These are phyloP conservation scores for Penicillium tannophilum DNA, from an alignment of 495 filamentous ascomycete species.

Conservation along the genomic window DNA sequence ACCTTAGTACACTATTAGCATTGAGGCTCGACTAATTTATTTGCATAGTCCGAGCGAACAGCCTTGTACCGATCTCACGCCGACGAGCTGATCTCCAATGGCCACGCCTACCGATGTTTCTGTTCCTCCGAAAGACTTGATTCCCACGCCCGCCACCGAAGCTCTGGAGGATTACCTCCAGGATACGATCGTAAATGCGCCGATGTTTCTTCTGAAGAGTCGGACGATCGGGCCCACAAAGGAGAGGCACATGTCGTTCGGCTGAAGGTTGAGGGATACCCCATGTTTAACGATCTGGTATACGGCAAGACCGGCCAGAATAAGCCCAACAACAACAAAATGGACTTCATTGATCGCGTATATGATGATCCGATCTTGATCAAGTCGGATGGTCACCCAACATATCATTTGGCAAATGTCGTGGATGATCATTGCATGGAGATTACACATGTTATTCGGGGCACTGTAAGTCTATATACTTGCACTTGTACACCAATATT, in stretches of 20 bases:
- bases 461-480: constrained; percentile 58
- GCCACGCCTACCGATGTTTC: constrained; percentile 90
- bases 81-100: constrained; percentile 65
- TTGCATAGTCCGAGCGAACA: constrained; percentile 73
- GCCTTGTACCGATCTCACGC: constrained; percentile 73
- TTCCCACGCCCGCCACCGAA: constrained; percentile 59
- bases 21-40: constrained; percentile 9
- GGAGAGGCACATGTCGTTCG: constrained; percentile 80
- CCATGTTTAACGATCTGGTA: constrained; percentile 71
- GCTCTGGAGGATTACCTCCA: constrained; percentile 59
- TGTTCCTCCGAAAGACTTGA: constrained; percentile 75
- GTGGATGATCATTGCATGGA: constrained; percentile 93
- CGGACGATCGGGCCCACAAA: constrained; percentile 62
- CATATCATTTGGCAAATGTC: constrained; percentile 96
- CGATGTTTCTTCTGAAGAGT: constrained; percentile 63
- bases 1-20: background rate
- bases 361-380: constrained; percentile 82
- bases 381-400: constrained; percentile 89
- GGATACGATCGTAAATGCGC: constrained; percentile 80
- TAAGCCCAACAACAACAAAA: constrained; percentile 44
- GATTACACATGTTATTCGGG: constrained; percentile 93
- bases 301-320: constrained; percentile 64
- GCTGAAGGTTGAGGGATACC: constrained; percentile 63
- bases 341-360: constrained; percentile 47
- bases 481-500: background rate